A percentile compares a stretch with the other conserved stretches of the same genome.
Conservation (phyloP, 106 monocot genomes). For the Amphibolis antarctica region DNA sequence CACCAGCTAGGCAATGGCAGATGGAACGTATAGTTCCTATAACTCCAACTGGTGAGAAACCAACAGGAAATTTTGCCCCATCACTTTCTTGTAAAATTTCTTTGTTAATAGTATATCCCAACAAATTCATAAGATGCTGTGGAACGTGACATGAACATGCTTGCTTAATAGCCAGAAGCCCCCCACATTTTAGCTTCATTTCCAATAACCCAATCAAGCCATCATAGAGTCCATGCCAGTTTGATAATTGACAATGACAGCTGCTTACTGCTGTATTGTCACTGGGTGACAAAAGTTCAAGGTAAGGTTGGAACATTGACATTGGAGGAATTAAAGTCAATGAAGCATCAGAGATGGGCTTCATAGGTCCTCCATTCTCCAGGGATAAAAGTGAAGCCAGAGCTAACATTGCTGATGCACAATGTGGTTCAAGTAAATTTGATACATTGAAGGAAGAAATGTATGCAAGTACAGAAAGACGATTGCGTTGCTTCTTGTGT, state of each 20-base stretch:
- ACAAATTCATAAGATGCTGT: slow-evolving; percentile 55
- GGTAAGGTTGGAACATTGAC: slow-evolving; percentile 47
- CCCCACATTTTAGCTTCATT: slow-evolving; percentile 67
- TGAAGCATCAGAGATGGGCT: slow-evolving; percentile 50
- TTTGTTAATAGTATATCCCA: slow-evolving; percentile 38
- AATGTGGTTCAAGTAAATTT: slow-evolving; percentile 55
- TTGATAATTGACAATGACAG: slow-evolving; percentile 26
- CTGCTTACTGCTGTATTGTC: slow-evolving; percentile 27
- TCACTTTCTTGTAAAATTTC: slow-evolving; percentile 26
- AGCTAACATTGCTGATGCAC: slow-evolving; percentile 84
- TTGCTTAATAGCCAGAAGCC: slow-evolving; percentile 74
- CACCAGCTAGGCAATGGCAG: slow-evolving; percentile 63
- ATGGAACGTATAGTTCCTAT: slow-evolving; percentile 54
- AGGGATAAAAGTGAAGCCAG: slow-evolving; percentile 67
- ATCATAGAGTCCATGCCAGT: slow-evolving; percentile 60
- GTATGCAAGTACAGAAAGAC: slow-evolving; percentile 70
- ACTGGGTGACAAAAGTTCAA: slow-evolving; percentile 42
- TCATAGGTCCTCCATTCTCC: slow-evolving; percentile 30
- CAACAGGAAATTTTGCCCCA: slow-evolving; percentile 17
- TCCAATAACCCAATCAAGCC: slow-evolving; percentile 69
- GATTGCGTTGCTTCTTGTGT: slow-evolving; percentile 63
- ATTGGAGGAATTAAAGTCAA: slow-evolving; percentile 68
- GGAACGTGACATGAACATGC: slow-evolving; percentile 84
- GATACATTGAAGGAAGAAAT: slow-evolving; percentile 46
- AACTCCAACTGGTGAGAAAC: slow-evolving; percentile 75